Evolutionary conservation across 176 grass and related monocot species (phyloP).

Genomic region (Secale cereale): DNA sequence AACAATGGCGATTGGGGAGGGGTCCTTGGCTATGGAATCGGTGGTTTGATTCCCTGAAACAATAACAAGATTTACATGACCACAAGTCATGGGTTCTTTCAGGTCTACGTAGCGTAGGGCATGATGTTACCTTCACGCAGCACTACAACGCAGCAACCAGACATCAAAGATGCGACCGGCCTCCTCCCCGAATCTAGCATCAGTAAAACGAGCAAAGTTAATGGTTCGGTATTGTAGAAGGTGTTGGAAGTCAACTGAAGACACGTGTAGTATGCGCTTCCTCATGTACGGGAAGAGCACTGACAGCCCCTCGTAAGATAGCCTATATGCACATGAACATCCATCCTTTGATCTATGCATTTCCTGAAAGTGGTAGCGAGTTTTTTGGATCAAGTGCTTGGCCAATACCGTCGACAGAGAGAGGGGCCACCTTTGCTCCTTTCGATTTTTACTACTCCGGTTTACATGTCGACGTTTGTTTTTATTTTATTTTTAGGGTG

Average conservation of each 20-base stretch:
- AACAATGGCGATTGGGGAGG: slow-evolving; percentile 65
- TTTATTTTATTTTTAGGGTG: too few species aligned
- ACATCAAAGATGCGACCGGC: slow-evolving; percentile 48
- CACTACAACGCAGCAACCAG: slow-evolving; percentile 79
- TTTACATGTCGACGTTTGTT: too few species aligned
- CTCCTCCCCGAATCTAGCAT: slow-evolving; percentile 47
- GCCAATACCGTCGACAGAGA: not conserved
- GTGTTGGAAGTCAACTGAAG: slow-evolving; percentile 55
- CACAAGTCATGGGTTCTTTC: not conserved
- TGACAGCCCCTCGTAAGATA: slow-evolving; percentile 79
- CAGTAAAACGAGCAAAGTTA: slow-evolving; percentile 60
- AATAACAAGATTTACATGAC: slow-evolving; percentile 4
- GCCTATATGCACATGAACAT: slow-evolving; percentile 68
- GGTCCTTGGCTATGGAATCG: slow-evolving; percentile 36
- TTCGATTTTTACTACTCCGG: not conserved
- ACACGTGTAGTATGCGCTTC: slow-evolving; percentile 62
- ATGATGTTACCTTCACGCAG: slow-evolving; percentile 56
- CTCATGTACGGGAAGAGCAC: slow-evolving; percentile 70
- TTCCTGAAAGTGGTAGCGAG: slow-evolving; percentile 58
- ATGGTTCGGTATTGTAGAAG: slow-evolving; percentile 66
- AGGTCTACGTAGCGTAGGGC: not conserved
- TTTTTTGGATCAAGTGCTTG: not conserved
- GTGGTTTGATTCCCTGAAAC: slow-evolving; percentile 34
- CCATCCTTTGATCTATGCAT: slow-evolving; percentile 78
- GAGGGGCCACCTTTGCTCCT: not conserved